Conservation (phyloP, 768 basidiomycete genomes). For the Wakefieldia striispora region DNA sequence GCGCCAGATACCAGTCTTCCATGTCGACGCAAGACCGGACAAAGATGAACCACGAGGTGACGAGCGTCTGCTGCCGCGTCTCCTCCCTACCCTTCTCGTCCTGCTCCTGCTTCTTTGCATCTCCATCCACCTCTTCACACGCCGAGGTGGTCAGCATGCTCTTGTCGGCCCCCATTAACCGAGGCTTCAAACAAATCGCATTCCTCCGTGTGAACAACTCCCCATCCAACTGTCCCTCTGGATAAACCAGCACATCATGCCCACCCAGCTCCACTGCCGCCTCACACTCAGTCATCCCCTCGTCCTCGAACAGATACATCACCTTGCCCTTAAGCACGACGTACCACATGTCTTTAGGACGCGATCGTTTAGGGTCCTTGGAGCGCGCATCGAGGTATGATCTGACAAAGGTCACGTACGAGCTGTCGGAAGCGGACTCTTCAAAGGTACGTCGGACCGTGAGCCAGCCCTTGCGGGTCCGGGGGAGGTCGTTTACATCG, state of each 20-base stretch:
- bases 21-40: constrained; percentile 84
- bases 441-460: constrained; percentile 80
- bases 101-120: constrained; percentile 40
- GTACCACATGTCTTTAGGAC: constrained; percentile 92
- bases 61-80: constrained; percentile 49
- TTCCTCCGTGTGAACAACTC: constrained; percentile 91
- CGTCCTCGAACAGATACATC: constrained; percentile 92
- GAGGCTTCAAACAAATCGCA: constrained; percentile 75
- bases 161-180: constrained; percentile 32
- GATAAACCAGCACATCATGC: constrained; percentile 74
- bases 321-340: constrained; percentile 89
- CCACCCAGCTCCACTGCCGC: constrained; percentile 84
- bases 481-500: constrained; percentile 56
- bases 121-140: constrained; percentile 30
- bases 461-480: constrained; percentile 77
- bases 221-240: constrained; percentile 74
- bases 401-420: constrained; percentile 77
- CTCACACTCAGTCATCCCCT: constrained; percentile 85
- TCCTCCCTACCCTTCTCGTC: constrained; percentile 35
- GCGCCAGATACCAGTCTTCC: constrained; percentile 94
- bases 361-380: constrained; percentile 77
- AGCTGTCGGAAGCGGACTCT: constrained; percentile 56
- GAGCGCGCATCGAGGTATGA: constrained; percentile 80
- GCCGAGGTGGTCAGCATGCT: constrained; percentile 48
- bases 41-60: constrained; percentile 91